These are phyloP conservation scores for Sporisorium graminicola DNA, from an alignment of 1,284 basidiomycete species.

Conservation along the genomic window DNA sequence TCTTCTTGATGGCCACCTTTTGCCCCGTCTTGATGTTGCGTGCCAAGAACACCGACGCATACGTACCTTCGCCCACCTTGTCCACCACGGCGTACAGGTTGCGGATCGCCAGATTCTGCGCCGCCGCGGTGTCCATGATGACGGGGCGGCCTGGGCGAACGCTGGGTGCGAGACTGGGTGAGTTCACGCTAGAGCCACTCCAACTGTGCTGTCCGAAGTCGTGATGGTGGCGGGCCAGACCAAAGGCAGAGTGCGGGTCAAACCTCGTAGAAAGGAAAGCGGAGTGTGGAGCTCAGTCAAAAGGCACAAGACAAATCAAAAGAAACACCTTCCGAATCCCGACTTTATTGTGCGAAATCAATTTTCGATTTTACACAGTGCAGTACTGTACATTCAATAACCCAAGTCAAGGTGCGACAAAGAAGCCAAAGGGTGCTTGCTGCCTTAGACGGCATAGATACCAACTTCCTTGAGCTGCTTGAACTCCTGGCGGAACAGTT, in stretches of 20 bases:
- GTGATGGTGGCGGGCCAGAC: neutral
- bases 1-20: constrained; percentile 95
- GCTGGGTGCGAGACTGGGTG: too few species aligned
- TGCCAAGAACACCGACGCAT: constrained; percentile 84
- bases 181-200: constrained; percentile 8
- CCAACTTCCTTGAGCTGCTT: constrained; percentile 34
- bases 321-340: constrained; percentile 2
- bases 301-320: neutral
- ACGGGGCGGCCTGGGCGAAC: too few species aligned
- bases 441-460: constrained; percentile 29
- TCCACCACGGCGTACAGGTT: constrained; percentile 55
- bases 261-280: too few species aligned
- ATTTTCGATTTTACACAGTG: constrained; percentile 4
- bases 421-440: neutral
- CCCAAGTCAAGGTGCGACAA: too few species aligned
- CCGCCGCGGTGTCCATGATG: constrained; percentile 56
- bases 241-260: neutral
- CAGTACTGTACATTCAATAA: too few species aligned
- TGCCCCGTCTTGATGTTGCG: constrained; percentile 77
- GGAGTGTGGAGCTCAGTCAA: constrained; percentile 6
- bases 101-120: constrained; percentile 55
- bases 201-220: neutral
- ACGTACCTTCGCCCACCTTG: constrained; percentile 87
- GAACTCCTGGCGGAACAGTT: constrained; percentile 63
- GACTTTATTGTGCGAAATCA: neutral